A percentile compares a stretch with the other conserved stretches of the same genome.
Conservation (phyloP, 2,329 filamentous ascomycete genomes). For the Macroventuria anomochaeta region DNA sequence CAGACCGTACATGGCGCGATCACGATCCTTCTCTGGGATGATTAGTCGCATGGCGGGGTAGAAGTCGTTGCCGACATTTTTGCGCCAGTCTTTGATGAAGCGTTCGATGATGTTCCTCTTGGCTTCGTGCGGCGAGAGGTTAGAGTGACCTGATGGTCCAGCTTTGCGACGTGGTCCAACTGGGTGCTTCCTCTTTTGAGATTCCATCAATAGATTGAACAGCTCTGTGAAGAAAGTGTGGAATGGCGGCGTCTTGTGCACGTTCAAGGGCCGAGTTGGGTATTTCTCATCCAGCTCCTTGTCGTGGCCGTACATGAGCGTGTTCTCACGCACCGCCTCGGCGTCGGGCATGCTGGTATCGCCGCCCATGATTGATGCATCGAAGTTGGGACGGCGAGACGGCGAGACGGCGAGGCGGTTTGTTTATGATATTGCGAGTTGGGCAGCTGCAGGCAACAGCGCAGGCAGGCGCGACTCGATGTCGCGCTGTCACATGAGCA, state of each 20-base stretch:
- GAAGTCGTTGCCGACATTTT: conserved; percentile 88
- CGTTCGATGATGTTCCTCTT: conserved; percentile 80
- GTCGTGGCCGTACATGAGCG: conserved; percentile 57
- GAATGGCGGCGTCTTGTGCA: conserved; percentile 80
- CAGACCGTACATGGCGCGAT: conserved; percentile 89
- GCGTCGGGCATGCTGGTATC: conserved; percentile 49
- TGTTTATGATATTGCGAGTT: conserved; percentile 7
- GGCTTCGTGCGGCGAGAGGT: conserved; percentile 75
- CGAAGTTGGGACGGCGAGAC: conserved; percentile 4
- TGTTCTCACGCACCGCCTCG: conserved; percentile 55
- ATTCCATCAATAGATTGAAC: conserved; percentile 81
- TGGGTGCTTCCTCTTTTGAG: conserved; percentile 73
- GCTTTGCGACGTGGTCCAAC: conserved; percentile 63
- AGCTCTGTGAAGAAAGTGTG: conserved; percentile 77
- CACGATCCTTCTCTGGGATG: conserved; percentile 88
- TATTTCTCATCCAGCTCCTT: conserved; percentile 61
- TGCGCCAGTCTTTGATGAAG: conserved; percentile 87
- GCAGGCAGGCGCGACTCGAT: conserved; percentile 17
- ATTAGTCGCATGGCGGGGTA: conserved; percentile 93
- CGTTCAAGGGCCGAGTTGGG: conserved; percentile 82
- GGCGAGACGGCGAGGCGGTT: not conserved
- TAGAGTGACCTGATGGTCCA: conserved; percentile 65
- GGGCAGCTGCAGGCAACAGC: conserved; percentile 21
- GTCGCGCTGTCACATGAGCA: conserved; percentile 27
- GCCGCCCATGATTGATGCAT: conserved; percentile 36